Base-by-base conservation (phyloP, 78 protist species). In the Polysphondylium violaceum region DNA sequence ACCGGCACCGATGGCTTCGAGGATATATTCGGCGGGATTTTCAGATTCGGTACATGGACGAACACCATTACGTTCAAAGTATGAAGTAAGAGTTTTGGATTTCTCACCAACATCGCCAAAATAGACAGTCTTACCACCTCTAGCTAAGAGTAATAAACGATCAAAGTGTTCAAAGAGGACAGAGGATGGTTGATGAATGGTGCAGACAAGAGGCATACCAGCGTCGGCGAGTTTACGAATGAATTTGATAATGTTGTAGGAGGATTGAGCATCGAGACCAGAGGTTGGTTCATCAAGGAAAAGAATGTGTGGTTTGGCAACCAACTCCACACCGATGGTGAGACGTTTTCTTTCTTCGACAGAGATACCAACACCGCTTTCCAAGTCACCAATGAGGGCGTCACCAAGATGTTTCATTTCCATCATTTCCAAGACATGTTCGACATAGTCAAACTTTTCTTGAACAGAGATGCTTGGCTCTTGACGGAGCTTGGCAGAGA, bases 1-100 rank as follows among this genome's bases (percentile, higher is more conserved):
- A 60, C 93, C 93, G 8, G 93, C 93, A 63, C 93, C 94, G n/a
- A 78, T 88, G 7, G 53, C 89, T 36, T 90, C 88, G 11, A 90
- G 47, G n/a, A 90, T 90, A 47, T 73, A 90, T 8, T 90, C 94
- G 11, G 94, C 94, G 43, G 94, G 94, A 47, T 90, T 90, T 69
- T 86, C 94, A 33, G 63, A 67, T 35, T 71, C 75, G 11, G 56
- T 40, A 43, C 85, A 78, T 36, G 51, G 56, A 27, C 83, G 38
- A 38, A 50, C 83, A 55, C 94, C 94, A 41, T 76, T 9, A 17
- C 81, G 17, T 61, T 58, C 78, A 36, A 90, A 85, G 11, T 87
- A 87, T 1, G 50, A 23, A 17, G 74, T 87, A 51, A 90, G 67
- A 40, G 81, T 61, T 17, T 41, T 17, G n/a, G 94, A 90, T 36